A percentile compares a stretch with the other conserved stretches of the same genome.
Evolutionary conservation across 139 green algal genomes (phyloP).

Genomic region (Astrephomene gubernaculifera): DNA sequence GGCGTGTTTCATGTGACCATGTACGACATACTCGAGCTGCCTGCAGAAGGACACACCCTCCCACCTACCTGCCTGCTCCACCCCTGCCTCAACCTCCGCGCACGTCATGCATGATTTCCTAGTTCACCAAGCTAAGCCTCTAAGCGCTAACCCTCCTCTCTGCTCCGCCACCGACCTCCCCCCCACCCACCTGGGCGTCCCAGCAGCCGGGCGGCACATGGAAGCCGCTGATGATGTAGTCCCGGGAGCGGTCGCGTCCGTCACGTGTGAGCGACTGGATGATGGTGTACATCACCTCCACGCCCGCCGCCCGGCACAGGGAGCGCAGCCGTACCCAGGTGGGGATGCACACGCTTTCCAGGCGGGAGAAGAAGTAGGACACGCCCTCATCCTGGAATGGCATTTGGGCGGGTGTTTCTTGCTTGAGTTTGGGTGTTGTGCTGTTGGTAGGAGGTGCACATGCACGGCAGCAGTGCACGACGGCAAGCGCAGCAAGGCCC

Average conservation of each 20-base stretch:
- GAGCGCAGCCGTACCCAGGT: slow-evolving; percentile 24
- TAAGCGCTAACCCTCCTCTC: too few species aligned
- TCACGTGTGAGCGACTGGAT: slow-evolving; percentile 71
- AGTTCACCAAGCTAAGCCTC: too few species aligned
- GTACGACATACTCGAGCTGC: too few species aligned
- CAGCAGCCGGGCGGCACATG: slow-evolving; percentile 75
- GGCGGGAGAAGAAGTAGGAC: slow-evolving; percentile 38
- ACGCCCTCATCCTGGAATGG: slow-evolving; percentile 1
- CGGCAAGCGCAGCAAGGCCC: not conserved
- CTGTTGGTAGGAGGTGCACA: not conserved
- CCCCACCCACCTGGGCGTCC: slow-evolving; percentile 66
- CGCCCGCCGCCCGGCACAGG: slow-evolving; percentile 17
- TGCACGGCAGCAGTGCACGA: not conserved
- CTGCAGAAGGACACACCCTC: too few species aligned
- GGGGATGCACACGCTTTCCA: slow-evolving; percentile 22
- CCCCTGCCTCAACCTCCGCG: too few species aligned
- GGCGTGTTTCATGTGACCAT: too few species aligned
- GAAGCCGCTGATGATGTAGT: slow-evolving; percentile 86
- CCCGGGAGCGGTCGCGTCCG: slow-evolving; percentile 70
- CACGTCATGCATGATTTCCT: too few species aligned
- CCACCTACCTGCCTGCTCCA: too few species aligned
- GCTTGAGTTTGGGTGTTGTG: too few species aligned
- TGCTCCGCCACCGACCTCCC: too few species aligned
- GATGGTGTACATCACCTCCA: slow-evolving; percentile 79
- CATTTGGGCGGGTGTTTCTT: too few species aligned